phyloP scores from a whole-genome alignment of 2,329 filamentous ascomycete genomes.

The Metarhizium guizhouense region DNA sequence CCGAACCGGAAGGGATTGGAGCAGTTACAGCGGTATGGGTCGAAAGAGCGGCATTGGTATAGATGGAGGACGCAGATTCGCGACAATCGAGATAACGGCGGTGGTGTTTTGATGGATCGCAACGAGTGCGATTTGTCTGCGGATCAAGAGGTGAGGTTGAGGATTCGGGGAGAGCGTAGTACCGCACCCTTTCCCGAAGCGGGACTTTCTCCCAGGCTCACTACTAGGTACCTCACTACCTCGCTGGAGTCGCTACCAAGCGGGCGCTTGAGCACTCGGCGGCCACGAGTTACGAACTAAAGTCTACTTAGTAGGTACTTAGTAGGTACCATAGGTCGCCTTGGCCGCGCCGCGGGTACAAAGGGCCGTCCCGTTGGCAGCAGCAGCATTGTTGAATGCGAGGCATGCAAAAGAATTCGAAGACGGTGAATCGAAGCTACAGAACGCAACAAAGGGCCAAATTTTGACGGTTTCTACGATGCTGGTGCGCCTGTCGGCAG shows the following conservation, averaged over 20 bases:
- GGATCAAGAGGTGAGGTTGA: conserved; percentile 48
- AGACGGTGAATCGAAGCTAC: too few relatives aligned
- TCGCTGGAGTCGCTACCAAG: neutral
- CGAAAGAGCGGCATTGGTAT: conserved; percentile 41
- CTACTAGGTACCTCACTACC: neutral
- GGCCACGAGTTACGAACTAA: neutral
- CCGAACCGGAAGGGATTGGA: conserved; percentile 35
- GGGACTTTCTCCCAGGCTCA: conserved; percentile 19
- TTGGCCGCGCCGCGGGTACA: too few relatives aligned
- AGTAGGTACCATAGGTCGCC: too few relatives aligned
- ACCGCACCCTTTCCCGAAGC: conserved; percentile 27
- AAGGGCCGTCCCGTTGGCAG: neutral
- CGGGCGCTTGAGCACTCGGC: conserved; percentile 10
- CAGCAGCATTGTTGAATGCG: neutral
- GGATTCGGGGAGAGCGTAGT: conserved; percentile 32
- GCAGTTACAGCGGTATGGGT: conserved; percentile 40
- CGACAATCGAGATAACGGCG: conserved; percentile 30
- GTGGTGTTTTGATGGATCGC: conserved; percentile 42
- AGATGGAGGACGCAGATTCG: conserved; percentile 38
- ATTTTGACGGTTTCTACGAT: too few relatives aligned
- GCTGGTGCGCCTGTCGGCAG: too few relatives aligned
- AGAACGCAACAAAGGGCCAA: too few relatives aligned
- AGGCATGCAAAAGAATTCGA: too few relatives aligned
- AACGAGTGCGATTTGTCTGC: conserved; percentile 39
- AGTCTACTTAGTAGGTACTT: neutral